phyloP scores from a whole-genome alignment of 495 filamentous ascomycete genomes.

The Aspergillus asperescens region DNA sequence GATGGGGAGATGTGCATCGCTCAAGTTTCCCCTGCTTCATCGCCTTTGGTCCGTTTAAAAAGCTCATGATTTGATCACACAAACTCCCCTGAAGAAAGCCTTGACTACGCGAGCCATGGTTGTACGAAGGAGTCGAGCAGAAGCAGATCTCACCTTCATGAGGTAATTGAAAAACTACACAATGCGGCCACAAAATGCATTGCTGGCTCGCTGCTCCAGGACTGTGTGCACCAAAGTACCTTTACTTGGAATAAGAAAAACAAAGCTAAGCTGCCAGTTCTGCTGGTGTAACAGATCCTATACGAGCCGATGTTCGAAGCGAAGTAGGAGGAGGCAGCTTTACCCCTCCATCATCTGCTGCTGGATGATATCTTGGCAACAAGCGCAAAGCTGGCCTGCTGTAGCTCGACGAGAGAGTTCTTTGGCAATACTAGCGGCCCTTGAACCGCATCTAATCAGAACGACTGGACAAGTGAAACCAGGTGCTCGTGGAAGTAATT shows the following conservation, averaged over 20 bases:
- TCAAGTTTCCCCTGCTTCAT: constrained; percentile 1
- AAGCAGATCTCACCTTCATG: background rate
- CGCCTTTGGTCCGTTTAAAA: constrained; percentile 4
- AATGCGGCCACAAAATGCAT: too few relatives aligned
- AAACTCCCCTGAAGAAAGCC: constrained; percentile 3
- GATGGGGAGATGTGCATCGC: constrained; percentile 16
- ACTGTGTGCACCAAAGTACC: background rate
- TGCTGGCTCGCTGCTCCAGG: too few relatives aligned
- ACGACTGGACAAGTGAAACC: constrained; percentile 14
- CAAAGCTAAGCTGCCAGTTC: constrained; percentile 2
- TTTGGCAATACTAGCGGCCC: constrained; percentile 1
- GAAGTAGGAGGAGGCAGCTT: background rate
- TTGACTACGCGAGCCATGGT: background rate
- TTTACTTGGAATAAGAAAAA: constrained; percentile 1
- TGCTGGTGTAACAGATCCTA: constrained; percentile 2
- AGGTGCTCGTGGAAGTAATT: constrained; percentile 4
- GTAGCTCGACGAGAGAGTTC: constrained; percentile 1
- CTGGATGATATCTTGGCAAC: constrained; percentile 9
- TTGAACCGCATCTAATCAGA: constrained; percentile 12
- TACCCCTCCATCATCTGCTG: background rate
- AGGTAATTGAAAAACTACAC: background rate
- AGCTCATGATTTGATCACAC: constrained; percentile 20
- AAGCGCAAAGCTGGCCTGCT: constrained; percentile 8
- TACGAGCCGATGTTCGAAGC: background rate
- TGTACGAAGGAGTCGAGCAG: background rate